phyloP scores from a whole-genome alignment of 2,329 filamentous ascomycete species.

The Fusarium bulbicola region DNA sequence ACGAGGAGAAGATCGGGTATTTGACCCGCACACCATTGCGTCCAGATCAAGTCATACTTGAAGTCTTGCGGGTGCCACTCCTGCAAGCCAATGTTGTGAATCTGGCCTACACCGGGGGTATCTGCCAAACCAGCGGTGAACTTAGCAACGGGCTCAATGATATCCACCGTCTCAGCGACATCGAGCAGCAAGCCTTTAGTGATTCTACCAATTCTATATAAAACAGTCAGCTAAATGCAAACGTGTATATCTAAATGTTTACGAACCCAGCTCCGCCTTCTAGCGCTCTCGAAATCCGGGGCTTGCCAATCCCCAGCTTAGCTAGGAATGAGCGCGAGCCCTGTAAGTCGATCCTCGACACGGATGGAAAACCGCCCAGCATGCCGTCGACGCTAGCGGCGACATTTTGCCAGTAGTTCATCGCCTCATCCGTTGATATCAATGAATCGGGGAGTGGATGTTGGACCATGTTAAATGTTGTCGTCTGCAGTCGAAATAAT shows the following conservation, averaged over 20 bases:
- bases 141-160: background rate
- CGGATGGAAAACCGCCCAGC: background rate
- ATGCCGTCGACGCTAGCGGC: background rate
- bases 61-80: background rate
- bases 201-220: background rate
- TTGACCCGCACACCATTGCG: background rate
- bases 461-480: background rate
- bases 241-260: rapidly evolving
- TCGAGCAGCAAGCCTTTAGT: background rate
- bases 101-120: background rate
- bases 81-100: background rate
- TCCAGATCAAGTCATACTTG: background rate
- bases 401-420: background rate
- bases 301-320: background rate
- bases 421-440: background rate
- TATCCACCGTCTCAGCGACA: background rate
- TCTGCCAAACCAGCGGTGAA: background rate
- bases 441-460: background rate
- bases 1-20: rapidly evolving
- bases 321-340: background rate
- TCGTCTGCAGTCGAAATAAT: background rate
- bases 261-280: background rate
- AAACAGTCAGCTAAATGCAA: no score
- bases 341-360: background rate
- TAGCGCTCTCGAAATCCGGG: background rate